Percentiles rank a stretch among this genome's conserved stretches.
phyloP scores from a whole-genome alignment of 2,329 filamentous ascomycete species.

The Trichoderma sp. region DNA sequence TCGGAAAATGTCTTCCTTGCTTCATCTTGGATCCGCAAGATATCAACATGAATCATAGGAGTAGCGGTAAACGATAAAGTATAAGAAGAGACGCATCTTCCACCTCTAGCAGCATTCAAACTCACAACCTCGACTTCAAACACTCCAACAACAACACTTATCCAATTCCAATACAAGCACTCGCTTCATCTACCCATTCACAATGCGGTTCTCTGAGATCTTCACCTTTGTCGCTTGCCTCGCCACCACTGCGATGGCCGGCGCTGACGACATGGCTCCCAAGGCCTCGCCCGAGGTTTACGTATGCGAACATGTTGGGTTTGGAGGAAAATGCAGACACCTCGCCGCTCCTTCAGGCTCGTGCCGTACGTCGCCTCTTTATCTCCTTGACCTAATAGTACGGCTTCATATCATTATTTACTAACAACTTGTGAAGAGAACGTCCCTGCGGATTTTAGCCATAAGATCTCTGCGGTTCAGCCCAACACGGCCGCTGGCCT shows the following conservation, averaged over 20 bases:
- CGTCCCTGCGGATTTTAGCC: not conserved
- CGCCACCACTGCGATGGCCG: not conserved
- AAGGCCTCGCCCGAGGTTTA: not conserved
- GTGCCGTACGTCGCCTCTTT: not conserved
- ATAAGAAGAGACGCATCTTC: not conserved
- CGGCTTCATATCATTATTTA: not conserved
- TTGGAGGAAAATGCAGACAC: not conserved
- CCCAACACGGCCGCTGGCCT: not conserved
- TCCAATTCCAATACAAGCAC: no score
- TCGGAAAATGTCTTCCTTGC: no score
- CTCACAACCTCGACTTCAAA: no score
- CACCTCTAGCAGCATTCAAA: no score
- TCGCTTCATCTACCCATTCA: no score
- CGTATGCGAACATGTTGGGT: not conserved
- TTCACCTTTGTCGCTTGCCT: not conserved
- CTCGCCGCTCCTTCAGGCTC: not conserved
- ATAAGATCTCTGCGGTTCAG: not conserved
- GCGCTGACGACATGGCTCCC: rapidly evolving
- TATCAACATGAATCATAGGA: no score
- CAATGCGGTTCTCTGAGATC: not conserved
- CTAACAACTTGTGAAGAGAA: not conserved
- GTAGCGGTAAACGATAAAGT: no score
- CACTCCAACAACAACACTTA: not conserved
- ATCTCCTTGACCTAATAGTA: not conserved
- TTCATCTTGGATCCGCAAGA: no score